Evolutionary conservation across 371 early-diverging fungal species (phyloP).

Genomic region (Saksenaea oblongispora): DNA sequence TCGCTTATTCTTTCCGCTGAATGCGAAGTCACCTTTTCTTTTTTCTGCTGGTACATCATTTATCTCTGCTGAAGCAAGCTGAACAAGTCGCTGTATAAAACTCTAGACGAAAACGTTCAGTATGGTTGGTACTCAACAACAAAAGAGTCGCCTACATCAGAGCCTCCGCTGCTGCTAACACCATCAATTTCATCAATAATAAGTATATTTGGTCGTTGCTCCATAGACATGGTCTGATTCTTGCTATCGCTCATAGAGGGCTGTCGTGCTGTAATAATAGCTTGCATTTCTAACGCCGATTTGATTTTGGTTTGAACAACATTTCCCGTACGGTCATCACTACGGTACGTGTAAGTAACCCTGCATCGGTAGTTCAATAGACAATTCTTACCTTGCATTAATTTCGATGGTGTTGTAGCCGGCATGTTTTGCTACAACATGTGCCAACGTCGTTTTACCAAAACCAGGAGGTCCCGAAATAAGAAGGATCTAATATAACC

Average conservation of each 20-base stretch:
- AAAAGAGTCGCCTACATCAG: constrained; percentile 32
- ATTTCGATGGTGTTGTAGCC: constrained; percentile 95
- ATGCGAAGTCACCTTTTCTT: constrained; percentile 5
- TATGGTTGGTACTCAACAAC: neutral
- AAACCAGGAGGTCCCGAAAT: constrained; percentile 97
- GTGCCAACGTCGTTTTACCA: constrained; percentile 98
- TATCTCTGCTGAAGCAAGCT: constrained; percentile 37
- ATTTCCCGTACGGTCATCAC: constrained; percentile 93
- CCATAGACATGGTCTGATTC: constrained; percentile 21
- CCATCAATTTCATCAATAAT: constrained; percentile 98
- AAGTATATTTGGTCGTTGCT: constrained; percentile 77
- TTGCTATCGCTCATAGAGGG: constrained; percentile 4
- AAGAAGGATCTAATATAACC: constrained; percentile 71
- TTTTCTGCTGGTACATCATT: constrained; percentile 32
- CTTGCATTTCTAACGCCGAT: constrained; percentile 77
- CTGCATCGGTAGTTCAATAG: neutral
- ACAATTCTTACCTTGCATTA: constrained; percentile 86
- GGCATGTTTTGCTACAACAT: constrained; percentile 90
- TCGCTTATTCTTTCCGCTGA: neutral
- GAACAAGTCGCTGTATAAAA: constrained; percentile 75
- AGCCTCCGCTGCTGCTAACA: constrained; percentile 72
- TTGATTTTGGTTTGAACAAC: constrained; percentile 72
- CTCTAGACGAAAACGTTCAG: constrained; percentile 40
- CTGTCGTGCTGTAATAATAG: constrained; percentile 48
- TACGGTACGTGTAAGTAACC: constrained; percentile 20